Evolutionary conservation across 768 basidiomycete genomes (phyloP), one percentile per base, ranked within the genome.

Genomic region (Sporobolomyces roseus): DNA sequence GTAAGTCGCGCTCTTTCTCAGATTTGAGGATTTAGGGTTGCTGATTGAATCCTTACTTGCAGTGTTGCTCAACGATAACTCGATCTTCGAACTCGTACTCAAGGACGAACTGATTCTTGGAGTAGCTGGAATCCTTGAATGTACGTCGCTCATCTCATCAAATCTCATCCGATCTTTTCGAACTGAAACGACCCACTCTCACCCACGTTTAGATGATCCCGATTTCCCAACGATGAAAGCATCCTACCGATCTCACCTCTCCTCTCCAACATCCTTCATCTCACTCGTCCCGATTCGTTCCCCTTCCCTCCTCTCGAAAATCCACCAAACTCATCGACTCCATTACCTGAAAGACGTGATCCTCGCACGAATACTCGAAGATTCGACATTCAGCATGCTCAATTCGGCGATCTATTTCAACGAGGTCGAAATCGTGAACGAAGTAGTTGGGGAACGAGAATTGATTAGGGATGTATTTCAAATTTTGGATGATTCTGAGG

Each of bases 311-410:
- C 87, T 88, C 75, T 84, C 84, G 65, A 97, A 97, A 80, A 88
- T 98, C 32, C 94, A 97, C 79, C 92, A 96, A 77, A 97, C 93
- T 4, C 97, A 97, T 78, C 90, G 96, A 25, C 84, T 99, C 10
- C 91, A 92, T 77, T 98, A 92, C 80, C 87, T 99, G 76, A 98
- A 97, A 78, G 96, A 99, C 78, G 94, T 99, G 66, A 91, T 99
- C 48, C 88, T 99, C 55, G 91, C 93, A 1, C 88, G 96, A 23
- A 87, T 88, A 2, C 84, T 97, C 55, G 96, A 99, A 75, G 96
- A 99, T 78, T 88, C 90, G 3, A 97, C 93, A 0, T 94, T 97
- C 83, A 92, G 91, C 76, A 91, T 96, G 75, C 85, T 98, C 77
- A 97, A 93, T 79, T 93, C 91, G 2, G 90, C 90, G 80, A 92